Percentiles rank a stretch among this genome's conserved stretches.
phyloP scores from a whole-genome alignment of 116 monocot species.

The Dioscorea cayenensis region DNA sequence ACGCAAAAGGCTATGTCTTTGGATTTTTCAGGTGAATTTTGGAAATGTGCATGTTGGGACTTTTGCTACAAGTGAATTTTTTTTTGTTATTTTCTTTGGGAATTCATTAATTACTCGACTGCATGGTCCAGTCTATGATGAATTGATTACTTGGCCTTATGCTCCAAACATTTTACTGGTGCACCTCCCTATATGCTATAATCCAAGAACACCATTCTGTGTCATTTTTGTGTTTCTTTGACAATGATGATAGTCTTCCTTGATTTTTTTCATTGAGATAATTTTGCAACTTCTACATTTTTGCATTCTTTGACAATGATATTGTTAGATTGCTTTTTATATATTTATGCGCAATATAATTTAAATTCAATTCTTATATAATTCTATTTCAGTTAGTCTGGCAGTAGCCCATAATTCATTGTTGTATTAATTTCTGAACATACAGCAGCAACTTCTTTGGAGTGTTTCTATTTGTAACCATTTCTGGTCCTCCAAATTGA shows the following conservation, averaged over 20 bases:
- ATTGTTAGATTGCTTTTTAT: neutral
- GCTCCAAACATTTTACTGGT: neutral
- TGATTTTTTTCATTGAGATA: neutral
- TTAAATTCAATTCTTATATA: too few relatives aligned
- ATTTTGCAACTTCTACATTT: neutral
- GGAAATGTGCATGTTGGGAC: neutral
- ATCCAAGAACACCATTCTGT: neutral
- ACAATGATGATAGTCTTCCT: too few relatives aligned
- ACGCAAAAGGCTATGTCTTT: neutral
- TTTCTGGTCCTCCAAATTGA: too few relatives aligned
- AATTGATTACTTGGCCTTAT: neutral
- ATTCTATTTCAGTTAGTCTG: too few relatives aligned
- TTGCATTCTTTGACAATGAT: neutral
- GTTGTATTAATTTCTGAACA: too few relatives aligned
- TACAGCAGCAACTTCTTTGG: too few relatives aligned
- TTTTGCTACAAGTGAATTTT: neutral
- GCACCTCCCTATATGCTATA: neutral
- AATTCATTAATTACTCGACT: neutral
- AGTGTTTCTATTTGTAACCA: too few relatives aligned
- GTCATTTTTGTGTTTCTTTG: too few relatives aligned
- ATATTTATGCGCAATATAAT: too few relatives aligned
- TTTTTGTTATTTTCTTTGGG: neutral
- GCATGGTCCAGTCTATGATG: neutral
- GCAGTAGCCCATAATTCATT: too few relatives aligned
- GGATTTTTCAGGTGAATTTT: constrained; percentile 15